phyloP scores from a whole-genome alignment of 208 protist genomes.

The Wallacemonas collosoma region DNA sequence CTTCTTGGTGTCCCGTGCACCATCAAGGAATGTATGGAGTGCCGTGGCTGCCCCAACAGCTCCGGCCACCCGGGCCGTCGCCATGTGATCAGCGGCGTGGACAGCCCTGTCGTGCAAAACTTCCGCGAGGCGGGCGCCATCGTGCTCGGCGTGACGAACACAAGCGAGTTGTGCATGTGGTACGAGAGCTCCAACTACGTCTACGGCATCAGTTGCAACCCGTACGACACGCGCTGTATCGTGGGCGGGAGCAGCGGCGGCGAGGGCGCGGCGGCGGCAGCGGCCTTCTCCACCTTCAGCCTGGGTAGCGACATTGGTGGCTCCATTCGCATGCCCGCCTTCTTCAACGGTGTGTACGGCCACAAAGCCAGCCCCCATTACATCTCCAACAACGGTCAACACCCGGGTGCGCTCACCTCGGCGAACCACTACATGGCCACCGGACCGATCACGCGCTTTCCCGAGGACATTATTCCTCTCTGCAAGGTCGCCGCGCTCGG shows the following conservation, averaged over 20 bases:
- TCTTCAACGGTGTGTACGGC: slow-evolving; percentile 91
- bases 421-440: slow-evolving; percentile 88
- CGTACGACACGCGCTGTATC: slow-evolving; percentile 83
- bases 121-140: slow-evolving; percentile 88
- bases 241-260: slow-evolving; percentile 90
- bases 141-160: slow-evolving; percentile 92
- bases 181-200: slow-evolving; percentile 90
- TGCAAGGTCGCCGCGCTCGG: slow-evolving; percentile 69
- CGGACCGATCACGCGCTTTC: slow-evolving; percentile 82
- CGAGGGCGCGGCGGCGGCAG: slow-evolving; percentile 76
- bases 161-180: slow-evolving; percentile 89
- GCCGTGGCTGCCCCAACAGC: slow-evolving; percentile 78
- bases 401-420: slow-evolving; percentile 65
- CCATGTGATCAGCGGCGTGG: slow-evolving; percentile 42
- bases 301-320: slow-evolving; percentile 91
- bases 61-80: slow-evolving; percentile 64
- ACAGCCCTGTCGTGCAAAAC: slow-evolving; percentile 85
- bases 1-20: slow-evolving; percentile 86
- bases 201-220: slow-evolving; percentile 90
- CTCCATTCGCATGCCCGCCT: slow-evolving; percentile 90
- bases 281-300: slow-evolving; percentile 79
- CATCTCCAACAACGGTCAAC: slow-evolving; percentile 83
- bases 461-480: slow-evolving; percentile 83
- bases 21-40: slow-evolving; percentile 87
- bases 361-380: slow-evolving; percentile 86